These are phyloP conservation scores for Clonostachys rhizophaga DNA, from an alignment of 2,329 filamentous ascomycete genomes.

Conservation along the genomic window DNA sequence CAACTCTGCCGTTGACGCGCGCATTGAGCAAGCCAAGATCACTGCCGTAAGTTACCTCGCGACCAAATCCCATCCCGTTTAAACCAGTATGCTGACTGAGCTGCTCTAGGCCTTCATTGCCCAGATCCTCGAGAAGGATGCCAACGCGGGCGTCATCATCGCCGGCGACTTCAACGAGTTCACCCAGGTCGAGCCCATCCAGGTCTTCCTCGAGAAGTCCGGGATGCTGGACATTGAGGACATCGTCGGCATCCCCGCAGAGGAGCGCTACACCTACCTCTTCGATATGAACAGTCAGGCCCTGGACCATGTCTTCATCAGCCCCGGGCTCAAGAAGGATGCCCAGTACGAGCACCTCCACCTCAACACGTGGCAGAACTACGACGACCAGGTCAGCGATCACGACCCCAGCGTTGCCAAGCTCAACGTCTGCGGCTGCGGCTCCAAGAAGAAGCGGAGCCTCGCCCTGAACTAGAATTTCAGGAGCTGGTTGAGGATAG, in stretches of 20 bases:
- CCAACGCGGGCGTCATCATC: slow-evolving; percentile 51
- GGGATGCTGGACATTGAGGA: slow-evolving; percentile 59
- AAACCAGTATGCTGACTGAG: slow-evolving; percentile 4
- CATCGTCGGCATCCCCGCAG: slow-evolving; percentile 40
- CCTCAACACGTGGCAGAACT: slow-evolving; percentile 63
- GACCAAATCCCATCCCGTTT: neutral
- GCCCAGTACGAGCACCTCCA: slow-evolving; percentile 62
- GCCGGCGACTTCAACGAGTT: slow-evolving; percentile 74
- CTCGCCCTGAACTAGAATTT: neutral
- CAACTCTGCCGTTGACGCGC: slow-evolving; percentile 56
- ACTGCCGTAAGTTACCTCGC: slow-evolving; percentile 43
- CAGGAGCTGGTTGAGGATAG: neutral
- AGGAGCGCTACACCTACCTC: slow-evolving; percentile 67
- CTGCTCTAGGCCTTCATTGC: slow-evolving; percentile 42
- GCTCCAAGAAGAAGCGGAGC: neutral
- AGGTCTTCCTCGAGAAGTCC: slow-evolving; percentile 45
- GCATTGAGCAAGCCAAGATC: slow-evolving; percentile 50
- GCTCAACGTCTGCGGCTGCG: slow-evolving; percentile 52
- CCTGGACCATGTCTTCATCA: slow-evolving; percentile 67
- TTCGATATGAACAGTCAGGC: slow-evolving; percentile 67
- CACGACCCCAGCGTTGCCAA: slow-evolving; percentile 65
- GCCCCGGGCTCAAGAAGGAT: slow-evolving; percentile 38
- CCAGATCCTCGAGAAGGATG: slow-evolving; percentile 51
- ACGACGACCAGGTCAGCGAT: slow-evolving; percentile 54
- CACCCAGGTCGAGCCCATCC: slow-evolving; percentile 54